A percentile compares a stretch with the other conserved stretches of the same genome.
Evolutionary conservation across 352 stramenopile species (phyloP).

Genomic region (Phytophthora pluvialis): DNA sequence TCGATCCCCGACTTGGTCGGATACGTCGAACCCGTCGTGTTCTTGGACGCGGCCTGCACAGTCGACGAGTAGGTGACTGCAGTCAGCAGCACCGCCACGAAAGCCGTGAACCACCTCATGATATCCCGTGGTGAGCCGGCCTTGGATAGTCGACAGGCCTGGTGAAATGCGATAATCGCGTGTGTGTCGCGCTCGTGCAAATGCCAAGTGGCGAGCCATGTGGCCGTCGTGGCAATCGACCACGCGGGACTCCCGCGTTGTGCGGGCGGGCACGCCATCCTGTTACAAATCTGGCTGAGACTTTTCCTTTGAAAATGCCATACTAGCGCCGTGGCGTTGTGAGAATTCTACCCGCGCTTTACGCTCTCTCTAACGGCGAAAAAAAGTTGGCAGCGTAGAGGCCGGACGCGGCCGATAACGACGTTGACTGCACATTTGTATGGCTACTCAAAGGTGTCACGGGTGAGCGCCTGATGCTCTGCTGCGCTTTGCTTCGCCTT

Average conservation of each 20-base stretch:
- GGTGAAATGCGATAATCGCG: constrained; percentile 39
- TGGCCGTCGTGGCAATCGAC: constrained; percentile 13
- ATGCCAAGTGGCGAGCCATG: constrained; percentile 31
- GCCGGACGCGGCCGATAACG: not conserved
- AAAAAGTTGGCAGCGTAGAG: constrained; percentile 32
- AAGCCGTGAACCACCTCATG: constrained; percentile 21
- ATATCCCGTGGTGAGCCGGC: constrained; percentile 5
- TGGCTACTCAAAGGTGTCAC: constrained; percentile 8
- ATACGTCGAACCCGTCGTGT: constrained; percentile 30
- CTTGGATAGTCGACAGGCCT: constrained; percentile 29
- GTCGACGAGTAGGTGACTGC: constrained; percentile 1
- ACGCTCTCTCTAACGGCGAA: constrained; percentile 28
- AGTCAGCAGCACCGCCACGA: constrained; percentile 25
- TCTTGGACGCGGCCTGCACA: constrained; percentile 13
- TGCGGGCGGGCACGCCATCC: constrained; percentile 14
- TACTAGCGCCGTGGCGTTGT: constrained; percentile 19
- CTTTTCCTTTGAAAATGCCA: constrained; percentile 13
- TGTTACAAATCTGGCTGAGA: constrained; percentile 11
- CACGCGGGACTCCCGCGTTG: constrained; percentile 18
- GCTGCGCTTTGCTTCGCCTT: constrained; percentile 16
- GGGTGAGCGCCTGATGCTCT: not conserved
- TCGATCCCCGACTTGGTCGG: constrained; percentile 43
- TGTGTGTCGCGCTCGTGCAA: constrained; percentile 13
- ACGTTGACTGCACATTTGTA: constrained; percentile 10
- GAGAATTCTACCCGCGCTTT: not conserved